Percentiles rank a stretch among this genome's conserved stretches.
Evolutionary conservation across 805 yeast genomes (phyloP).

Genomic region (Lipomyces sp.): DNA sequence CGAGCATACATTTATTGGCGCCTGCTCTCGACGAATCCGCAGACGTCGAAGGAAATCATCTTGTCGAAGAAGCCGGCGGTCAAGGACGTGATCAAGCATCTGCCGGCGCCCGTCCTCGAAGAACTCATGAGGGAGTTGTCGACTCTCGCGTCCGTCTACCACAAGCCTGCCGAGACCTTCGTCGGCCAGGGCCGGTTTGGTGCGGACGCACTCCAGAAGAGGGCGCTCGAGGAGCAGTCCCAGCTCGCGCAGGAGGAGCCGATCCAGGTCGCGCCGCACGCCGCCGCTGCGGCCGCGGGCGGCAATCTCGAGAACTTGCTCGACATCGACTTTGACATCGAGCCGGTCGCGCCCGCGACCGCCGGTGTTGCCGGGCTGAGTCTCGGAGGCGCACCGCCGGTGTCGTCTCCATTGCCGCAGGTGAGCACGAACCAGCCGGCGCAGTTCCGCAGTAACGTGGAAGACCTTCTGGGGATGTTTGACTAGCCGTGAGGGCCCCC

Average conservation of each 20-base stretch:
- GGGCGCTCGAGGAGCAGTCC: slow-evolving; percentile 72
- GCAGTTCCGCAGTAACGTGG: slow-evolving; percentile 28
- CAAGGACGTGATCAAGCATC: slow-evolving; percentile 64
- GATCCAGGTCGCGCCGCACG: slow-evolving; percentile 35
- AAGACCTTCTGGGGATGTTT: slow-evolving; percentile 27
- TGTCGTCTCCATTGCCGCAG: slow-evolving; percentile 36
- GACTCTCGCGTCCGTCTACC: slow-evolving; percentile 84
- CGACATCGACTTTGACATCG: slow-evolving; percentile 74
- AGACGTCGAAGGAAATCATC: slow-evolving; percentile 63
- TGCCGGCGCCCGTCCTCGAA: slow-evolving; percentile 65
- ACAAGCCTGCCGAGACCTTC: slow-evolving; percentile 71
- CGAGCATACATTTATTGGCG: slow-evolving; percentile 89
- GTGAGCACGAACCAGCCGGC: slow-evolving; percentile 20
- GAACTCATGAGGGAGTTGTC: slow-evolving; percentile 73
- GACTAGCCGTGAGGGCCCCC: slow-evolving; percentile 14
- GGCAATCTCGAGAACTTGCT: slow-evolving; percentile 75
- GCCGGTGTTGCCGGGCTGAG: slow-evolving; percentile 69
- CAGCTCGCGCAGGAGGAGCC: slow-evolving; percentile 74
- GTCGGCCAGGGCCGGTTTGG: slow-evolving; percentile 46
- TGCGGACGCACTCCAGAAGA: slow-evolving; percentile 42
- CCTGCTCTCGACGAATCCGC: slow-evolving; percentile 72
- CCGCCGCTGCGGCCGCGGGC: slow-evolving; percentile 40
- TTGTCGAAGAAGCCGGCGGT: slow-evolving; percentile 66
- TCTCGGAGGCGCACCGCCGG: slow-evolving; percentile 44
- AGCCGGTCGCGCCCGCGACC: slow-evolving; percentile 32